Percentiles rank a stretch among this genome's conserved stretches.
Conservation (phyloP, 768 basidiomycete species). For the Boletus speciosus region DNA sequence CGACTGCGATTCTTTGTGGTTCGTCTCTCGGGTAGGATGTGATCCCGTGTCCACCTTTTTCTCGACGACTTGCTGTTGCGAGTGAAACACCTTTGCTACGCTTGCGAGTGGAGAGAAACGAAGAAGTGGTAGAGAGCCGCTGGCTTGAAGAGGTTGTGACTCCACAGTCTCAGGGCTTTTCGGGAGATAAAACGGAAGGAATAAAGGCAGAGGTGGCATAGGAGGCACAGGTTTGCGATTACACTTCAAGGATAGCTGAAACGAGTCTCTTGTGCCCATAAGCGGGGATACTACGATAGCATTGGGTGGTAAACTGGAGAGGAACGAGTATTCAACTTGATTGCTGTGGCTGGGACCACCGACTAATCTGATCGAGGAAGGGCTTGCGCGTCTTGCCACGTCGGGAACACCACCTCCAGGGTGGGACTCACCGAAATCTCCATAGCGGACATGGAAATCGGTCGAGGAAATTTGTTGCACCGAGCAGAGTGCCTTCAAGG, state of each 20-base stretch:
- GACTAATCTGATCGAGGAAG: slow-evolving; percentile 27
- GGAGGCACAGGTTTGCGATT: slow-evolving; percentile 17
- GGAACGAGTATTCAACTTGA: slow-evolving; percentile 22
- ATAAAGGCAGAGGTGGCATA: slow-evolving; percentile 21
- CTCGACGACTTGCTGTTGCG: background rate
- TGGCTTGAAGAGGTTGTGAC: background rate
- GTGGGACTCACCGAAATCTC: slow-evolving; percentile 7
- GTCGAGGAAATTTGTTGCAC: slow-evolving; percentile 1
- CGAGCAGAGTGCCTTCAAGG: background rate
- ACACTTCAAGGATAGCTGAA: slow-evolving; percentile 23
- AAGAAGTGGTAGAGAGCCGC: slow-evolving; percentile 15
- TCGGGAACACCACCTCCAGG: background rate
- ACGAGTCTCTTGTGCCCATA: slow-evolving; percentile 24
- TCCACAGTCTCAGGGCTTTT: background rate
- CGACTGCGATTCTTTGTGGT: background rate
- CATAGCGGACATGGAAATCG: background rate
- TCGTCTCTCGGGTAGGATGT: background rate
- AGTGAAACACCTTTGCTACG: slow-evolving; percentile 2
- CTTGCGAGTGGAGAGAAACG: slow-evolving; percentile 19
- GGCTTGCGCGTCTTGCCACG: slow-evolving; percentile 10
- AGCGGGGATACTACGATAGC: slow-evolving; percentile 19
- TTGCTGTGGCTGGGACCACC: slow-evolving; percentile 7
- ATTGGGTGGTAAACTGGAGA: slow-evolving; percentile 22
- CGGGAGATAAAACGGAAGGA: slow-evolving; percentile 8
- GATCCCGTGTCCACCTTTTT: background rate